Base-by-base conservation (phyloP, 352 stramenopile genomes). In the Phytophthora capsici region DNA sequence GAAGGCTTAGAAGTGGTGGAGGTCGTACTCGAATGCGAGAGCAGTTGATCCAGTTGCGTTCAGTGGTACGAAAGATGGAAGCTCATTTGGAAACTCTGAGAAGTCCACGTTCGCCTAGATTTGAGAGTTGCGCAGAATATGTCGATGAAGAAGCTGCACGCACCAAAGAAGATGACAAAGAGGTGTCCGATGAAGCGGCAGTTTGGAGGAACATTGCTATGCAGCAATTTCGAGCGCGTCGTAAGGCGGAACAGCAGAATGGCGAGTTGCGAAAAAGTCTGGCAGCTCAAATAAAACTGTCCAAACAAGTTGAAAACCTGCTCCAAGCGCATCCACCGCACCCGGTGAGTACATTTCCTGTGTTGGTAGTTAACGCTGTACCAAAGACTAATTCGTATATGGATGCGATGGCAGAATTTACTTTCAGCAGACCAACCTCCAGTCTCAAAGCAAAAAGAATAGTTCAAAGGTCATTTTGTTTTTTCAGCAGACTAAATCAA, bases 11-110 rank as follows among this genome's bases (percentile, higher is more conserved):
- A n/a, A 59, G 30, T 23, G 20, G 30, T 25, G 56, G 48, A 20
- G 40, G 58, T 36, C 58, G 58, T 9, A 53, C 38, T 9, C 62
- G 47, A 12, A 57, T 69, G 30, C 53, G 61, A 12, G 61, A 64
- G 32, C 53, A 65, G 19, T 50, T 69, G 19, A 69, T 69, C 37
- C 61, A 62, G n/a, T 32, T 70, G 13, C 54, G 62, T 0, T 50
- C 44, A 5, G 61, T 64, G 28, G 54, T 64, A 13, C 48, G 65
- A 9, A 69, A 65, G 46, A 65, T 69, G 61, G 61, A 69, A 30
- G 49, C 10, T 14, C 55, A 69, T 30, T 22, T 69, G 13, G 46
- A 69, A 47, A 55, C 54, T 5, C 47, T 69, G 23, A 57, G 23
- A 56, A 69, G 46, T 34, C 28, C 28, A 34, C 28, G 28, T 9